phyloP scores from a whole-genome alignment of 805 yeast species.

The Ogataea paraovalis region DNA sequence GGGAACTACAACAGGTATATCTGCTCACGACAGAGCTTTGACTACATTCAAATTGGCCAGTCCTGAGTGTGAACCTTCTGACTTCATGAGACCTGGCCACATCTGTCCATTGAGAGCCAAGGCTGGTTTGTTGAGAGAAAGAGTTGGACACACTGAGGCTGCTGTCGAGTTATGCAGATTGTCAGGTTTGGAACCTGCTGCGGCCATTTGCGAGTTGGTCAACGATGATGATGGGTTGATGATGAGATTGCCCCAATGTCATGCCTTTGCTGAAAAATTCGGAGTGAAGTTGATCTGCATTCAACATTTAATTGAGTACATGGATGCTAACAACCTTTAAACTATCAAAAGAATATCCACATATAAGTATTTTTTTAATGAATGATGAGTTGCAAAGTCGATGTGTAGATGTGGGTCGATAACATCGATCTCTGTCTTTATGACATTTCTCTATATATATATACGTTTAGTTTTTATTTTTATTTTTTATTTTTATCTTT shows the following conservation, averaged over 20 bases:
- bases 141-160: constrained; percentile 98
- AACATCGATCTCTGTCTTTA: too few species aligned
- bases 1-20: constrained; percentile 95
- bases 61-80: constrained; percentile 48
- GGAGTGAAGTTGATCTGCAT: constrained; percentile 73
- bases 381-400: too few species aligned
- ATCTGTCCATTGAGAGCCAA: constrained; percentile 88
- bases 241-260: constrained; percentile 91
- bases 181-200: constrained; percentile 79
- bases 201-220: constrained; percentile 90
- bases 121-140: constrained; percentile 71
- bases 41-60: constrained; percentile 74
- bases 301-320: constrained; percentile 61
- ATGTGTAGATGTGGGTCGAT: too few species aligned
- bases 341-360: neutral
- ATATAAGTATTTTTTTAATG: neutral
- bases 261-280: constrained; percentile 57
- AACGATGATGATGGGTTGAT: constrained; percentile 89
- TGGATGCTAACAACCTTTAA: constrained; percentile 29
- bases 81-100: constrained; percentile 92
- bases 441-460: too few species aligned
- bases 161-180: constrained; percentile 81
- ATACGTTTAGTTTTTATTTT: too few species aligned
- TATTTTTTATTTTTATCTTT: neutral
- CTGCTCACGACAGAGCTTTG: constrained; percentile 88